Conservation (phyloP, 345 rosid genomes). For the Rhodamnia rubescens region DNA sequence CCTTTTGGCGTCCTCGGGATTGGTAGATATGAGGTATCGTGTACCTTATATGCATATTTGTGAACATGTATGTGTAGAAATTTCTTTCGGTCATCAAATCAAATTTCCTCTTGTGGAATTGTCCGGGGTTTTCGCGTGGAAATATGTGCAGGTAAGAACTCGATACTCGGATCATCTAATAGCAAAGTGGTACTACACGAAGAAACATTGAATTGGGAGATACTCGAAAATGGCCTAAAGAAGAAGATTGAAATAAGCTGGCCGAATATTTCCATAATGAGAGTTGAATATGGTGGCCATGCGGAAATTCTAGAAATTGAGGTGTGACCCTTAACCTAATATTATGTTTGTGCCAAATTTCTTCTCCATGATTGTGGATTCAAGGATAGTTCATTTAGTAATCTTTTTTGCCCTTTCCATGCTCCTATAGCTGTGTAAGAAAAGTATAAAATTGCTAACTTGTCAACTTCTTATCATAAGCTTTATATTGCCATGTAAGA, state of each 20-base stretch:
- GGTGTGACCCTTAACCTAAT: not conserved
- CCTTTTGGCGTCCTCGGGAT: not conserved
- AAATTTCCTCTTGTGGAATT: not conserved
- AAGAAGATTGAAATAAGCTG: not conserved
- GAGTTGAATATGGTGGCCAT: not conserved
- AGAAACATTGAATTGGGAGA: not conserved
- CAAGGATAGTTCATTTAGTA: not conserved
- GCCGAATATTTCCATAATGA: not conserved
- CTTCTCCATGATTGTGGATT: not conserved
- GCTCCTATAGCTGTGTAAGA: not conserved
- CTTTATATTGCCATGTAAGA: not conserved
- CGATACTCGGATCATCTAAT: not conserved
- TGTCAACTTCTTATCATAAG: not conserved
- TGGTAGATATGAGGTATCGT: not conserved
- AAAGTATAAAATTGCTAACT: not conserved
- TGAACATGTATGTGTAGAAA: not conserved
- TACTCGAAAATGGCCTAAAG: not conserved
- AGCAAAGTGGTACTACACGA: not conserved
- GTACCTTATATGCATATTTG: not conserved
- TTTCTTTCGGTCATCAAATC: not conserved
- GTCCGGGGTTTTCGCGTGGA: not conserved
- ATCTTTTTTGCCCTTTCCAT: not conserved
- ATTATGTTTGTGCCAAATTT: not conserved
- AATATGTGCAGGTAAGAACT: not conserved
- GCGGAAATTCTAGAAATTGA: not conserved